phyloP scores from a whole-genome alignment of 2,329 filamentous ascomycete genomes.

The Venturia carpophila region DNA sequence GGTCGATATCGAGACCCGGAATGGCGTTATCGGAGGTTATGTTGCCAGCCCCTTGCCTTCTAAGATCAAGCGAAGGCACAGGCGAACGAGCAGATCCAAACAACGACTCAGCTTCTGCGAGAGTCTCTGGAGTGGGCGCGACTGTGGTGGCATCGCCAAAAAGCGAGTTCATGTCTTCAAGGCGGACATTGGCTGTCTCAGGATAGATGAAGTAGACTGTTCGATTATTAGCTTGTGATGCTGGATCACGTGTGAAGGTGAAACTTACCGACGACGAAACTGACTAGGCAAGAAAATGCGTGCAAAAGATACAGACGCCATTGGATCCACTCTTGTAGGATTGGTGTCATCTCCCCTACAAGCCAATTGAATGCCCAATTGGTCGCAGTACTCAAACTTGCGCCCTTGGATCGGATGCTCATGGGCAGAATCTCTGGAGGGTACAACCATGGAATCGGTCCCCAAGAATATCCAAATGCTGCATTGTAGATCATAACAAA shows the following conservation, averaged over 20 bases:
- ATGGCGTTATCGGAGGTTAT: slow-evolving; percentile 55
- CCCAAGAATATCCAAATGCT: slow-evolving; percentile 95
- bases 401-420: slow-evolving; percentile 94
- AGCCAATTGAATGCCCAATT: slow-evolving; percentile 99
- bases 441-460: slow-evolving; percentile 95
- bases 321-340: slow-evolving; percentile 82
- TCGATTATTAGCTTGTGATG: slow-evolving; percentile 22
- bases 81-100: slow-evolving; percentile 67
- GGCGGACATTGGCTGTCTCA: slow-evolving; percentile 86
- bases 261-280: slow-evolving; percentile 86
- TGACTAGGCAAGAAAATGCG: slow-evolving; percentile 91
- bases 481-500: slow-evolving; percentile 99
- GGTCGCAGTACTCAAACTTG: slow-evolving; percentile 87
- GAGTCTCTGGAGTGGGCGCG: slow-evolving; percentile 68
- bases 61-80: slow-evolving; percentile 66
- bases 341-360: slow-evolving; percentile 88
- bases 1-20: slow-evolving; percentile 73
- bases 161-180: slow-evolving; percentile 93
- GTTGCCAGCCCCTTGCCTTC: slow-evolving; percentile 40
- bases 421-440: slow-evolving; percentile 97
- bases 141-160: slow-evolving; percentile 89
- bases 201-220: slow-evolving; percentile 95
- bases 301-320: slow-evolving; percentile 94
- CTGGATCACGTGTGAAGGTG: slow-evolving; percentile 18
- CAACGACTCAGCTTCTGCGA: slow-evolving; percentile 74